Conservation (phyloP, 2,329 filamentous ascomycete genomes). For the Elsinoe fawcettii region DNA sequence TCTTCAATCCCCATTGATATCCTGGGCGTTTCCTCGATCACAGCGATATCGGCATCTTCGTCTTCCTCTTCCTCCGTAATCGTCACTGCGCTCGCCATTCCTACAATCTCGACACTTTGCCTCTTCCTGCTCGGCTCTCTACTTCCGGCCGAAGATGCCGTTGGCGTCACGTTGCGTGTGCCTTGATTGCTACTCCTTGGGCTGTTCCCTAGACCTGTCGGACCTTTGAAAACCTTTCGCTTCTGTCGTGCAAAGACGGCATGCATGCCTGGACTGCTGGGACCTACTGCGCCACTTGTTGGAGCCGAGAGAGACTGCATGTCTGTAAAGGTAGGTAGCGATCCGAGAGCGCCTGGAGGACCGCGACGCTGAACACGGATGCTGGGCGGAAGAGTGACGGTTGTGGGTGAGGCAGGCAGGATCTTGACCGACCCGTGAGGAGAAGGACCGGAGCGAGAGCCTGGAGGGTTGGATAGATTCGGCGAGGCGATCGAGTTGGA, state of each 20-base stretch:
- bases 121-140: slow-evolving; percentile 61
- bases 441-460: slow-evolving; percentile 56
- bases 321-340: slow-evolving; percentile 25
- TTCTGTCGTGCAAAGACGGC: slow-evolving; percentile 71
- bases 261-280: slow-evolving; percentile 52
- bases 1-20: slow-evolving; percentile 14
- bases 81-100: background rate
- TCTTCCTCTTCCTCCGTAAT: slow-evolving; percentile 48
- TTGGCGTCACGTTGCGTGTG: slow-evolving; percentile 21
- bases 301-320: slow-evolving; percentile 8
- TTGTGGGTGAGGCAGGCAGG: slow-evolving; percentile 79
- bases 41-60: slow-evolving; percentile 24
- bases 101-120: slow-evolving; percentile 10
- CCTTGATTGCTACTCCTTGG: slow-evolving; percentile 5
- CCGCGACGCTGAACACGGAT: slow-evolving; percentile 55
- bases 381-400: slow-evolving; percentile 69
- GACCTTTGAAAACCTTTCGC: slow-evolving; percentile 74
- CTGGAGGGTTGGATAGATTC: slow-evolving; percentile 40
- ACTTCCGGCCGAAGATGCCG: slow-evolving; percentile 39
- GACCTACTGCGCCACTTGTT: slow-evolving; percentile 38
- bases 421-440: slow-evolving; percentile 91
- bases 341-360: slow-evolving; percentile 26
- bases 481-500: slow-evolving; percentile 50
- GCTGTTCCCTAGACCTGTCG: slow-evolving; percentile 49
- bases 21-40: slow-evolving; percentile 16